phyloP scores from a whole-genome alignment of 768 basidiomycete species.

The Tulasnella sp. region DNA sequence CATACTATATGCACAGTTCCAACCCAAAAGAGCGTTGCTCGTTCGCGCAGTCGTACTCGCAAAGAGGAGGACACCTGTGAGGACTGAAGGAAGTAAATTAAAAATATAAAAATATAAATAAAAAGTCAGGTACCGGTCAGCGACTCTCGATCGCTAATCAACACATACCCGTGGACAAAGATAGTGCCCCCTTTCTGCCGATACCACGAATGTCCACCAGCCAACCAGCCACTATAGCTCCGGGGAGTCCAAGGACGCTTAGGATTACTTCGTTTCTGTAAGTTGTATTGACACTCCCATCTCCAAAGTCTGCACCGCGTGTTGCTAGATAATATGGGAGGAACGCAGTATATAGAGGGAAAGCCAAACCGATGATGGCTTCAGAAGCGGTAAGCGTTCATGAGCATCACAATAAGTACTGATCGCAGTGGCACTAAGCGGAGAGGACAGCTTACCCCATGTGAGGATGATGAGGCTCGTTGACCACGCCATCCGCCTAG shows the following conservation, averaged over 20 bases:
- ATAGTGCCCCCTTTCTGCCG: slow-evolving; percentile 56
- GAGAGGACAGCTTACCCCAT: slow-evolving; percentile 33
- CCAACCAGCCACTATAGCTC: slow-evolving; percentile 59
- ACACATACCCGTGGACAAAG: slow-evolving; percentile 48
- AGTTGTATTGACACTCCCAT: slow-evolving; percentile 20
- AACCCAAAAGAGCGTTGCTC: slow-evolving; percentile 56
- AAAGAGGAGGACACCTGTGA: slow-evolving; percentile 66
- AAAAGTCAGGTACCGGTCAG: background rate
- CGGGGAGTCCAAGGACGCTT: slow-evolving; percentile 54
- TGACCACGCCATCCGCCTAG: slow-evolving; percentile 52
- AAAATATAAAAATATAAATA: too few relatives aligned
- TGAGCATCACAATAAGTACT: too few relatives aligned
- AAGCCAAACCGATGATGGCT: slow-evolving; percentile 24
- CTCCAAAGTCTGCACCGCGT: background rate
- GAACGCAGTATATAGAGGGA: slow-evolving; percentile 25
- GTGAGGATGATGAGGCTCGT: slow-evolving; percentile 45
- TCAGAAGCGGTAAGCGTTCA: background rate
- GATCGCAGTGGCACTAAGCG: too few relatives aligned
- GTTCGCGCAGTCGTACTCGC: slow-evolving; percentile 61
- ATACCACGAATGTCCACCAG: slow-evolving; percentile 52
- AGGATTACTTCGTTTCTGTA: slow-evolving; percentile 44
- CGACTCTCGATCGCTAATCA: background rate
- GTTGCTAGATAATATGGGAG: background rate
- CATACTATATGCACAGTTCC: slow-evolving; percentile 62
- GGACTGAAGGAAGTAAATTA: slow-evolving; percentile 35